Evolutionary conservation across 371 early-diverging fungal genomes (phyloP).

Genomic region (Mycotypha africana): DNA sequence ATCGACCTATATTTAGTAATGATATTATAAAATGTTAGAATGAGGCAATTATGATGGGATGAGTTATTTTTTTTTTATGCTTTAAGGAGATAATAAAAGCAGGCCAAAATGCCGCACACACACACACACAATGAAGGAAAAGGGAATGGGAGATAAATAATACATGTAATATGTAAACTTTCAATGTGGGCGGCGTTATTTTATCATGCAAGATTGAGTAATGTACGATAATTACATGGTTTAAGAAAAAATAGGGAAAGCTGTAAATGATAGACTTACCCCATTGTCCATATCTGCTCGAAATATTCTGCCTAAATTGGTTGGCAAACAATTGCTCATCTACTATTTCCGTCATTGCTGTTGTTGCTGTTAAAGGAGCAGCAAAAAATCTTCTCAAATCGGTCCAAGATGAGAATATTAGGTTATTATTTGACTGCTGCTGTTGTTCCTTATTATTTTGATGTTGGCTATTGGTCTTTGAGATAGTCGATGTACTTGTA

Average conservation of each 20-base stretch:
- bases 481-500: neutral
- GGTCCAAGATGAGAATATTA: no score
- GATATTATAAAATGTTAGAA: conserved; percentile 4
- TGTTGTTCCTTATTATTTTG: neutral
- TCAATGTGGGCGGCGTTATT: no score
- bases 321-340: conserved; percentile 17
- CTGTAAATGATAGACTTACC: no score
- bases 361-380: neutral
- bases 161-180: no score
- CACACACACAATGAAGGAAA: no score
- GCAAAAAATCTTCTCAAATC: conserved; percentile 19
- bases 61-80: neutral
- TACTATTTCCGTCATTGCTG: no score
- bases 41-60: neutral
- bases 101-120: conserved; percentile 8
- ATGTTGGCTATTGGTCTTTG: neutral
- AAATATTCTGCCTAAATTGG: conserved; percentile 31
- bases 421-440: no score
- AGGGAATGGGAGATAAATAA: no score
- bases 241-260: no score
- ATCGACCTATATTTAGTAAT: conserved; percentile 32
- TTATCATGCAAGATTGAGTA: no score
- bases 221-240: no score
- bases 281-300: conserved; percentile 37
- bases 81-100: conserved; percentile 4